phyloP scores from a whole-genome alignment of 371 early-diverging fungal genomes.

The Caulochytrium protostelioides region DNA sequence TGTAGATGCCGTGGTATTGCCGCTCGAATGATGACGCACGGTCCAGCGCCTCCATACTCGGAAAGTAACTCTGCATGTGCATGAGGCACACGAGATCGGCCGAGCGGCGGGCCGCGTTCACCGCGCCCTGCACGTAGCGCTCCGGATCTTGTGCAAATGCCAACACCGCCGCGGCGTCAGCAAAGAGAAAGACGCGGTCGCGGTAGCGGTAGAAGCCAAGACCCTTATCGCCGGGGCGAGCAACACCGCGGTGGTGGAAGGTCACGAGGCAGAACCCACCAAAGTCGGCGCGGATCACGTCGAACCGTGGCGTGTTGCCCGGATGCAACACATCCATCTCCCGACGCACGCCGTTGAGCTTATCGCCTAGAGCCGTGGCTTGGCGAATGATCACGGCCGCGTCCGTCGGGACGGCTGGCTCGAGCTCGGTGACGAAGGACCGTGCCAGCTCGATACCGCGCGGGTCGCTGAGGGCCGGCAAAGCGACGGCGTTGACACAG shows the following conservation, averaged over 20 bases:
- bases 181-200: constrained; percentile 21
- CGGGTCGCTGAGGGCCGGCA: constrained; percentile 4
- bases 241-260: constrained; percentile 15
- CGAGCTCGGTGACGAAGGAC: constrained; percentile 9
- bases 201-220: constrained; percentile 21
- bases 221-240: constrained; percentile 25
- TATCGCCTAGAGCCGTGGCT: background rate
- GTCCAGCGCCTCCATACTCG: constrained; percentile 29
- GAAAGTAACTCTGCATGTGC: constrained; percentile 27
- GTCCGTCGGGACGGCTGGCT: background rate
- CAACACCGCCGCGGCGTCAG: constrained; percentile 6
- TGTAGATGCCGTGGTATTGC: constrained; percentile 19
- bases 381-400: background rate
- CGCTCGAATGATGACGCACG: constrained; percentile 4
- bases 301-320: constrained; percentile 15
- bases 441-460: constrained; percentile 12
- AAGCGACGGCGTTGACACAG: too few species aligned
- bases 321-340: constrained; percentile 24
- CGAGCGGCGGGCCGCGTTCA: constrained; percentile 14
- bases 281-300: background rate
- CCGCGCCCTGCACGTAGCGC: constrained; percentile 17
- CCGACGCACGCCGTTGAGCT: background rate
- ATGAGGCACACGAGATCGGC: constrained; percentile 23
- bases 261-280: background rate
- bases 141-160: constrained; percentile 10